Conservation (phyloP, 2,329 filamentous ascomycete species). For the Beauveria medogensis region DNA sequence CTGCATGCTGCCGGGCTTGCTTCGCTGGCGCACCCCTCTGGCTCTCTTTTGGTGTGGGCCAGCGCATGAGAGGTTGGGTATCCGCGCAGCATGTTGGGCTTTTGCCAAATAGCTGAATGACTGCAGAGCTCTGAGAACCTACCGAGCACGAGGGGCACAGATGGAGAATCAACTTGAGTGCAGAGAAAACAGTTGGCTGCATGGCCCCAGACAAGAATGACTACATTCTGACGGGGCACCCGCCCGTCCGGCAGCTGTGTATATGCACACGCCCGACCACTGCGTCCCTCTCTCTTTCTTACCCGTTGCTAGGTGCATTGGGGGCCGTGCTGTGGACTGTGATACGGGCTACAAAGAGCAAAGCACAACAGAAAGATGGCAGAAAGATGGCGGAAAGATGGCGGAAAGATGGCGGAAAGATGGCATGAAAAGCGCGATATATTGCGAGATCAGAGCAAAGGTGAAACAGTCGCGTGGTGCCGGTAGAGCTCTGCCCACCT, state of each 20-base stretch:
- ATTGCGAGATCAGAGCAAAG: background rate
- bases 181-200: background rate
- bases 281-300: background rate
- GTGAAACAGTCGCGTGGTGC: background rate
- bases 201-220: background rate
- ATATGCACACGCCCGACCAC: conserved; percentile 8
- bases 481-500: background rate
- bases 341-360: background rate
- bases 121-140: background rate
- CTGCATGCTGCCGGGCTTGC: conserved; percentile 1
- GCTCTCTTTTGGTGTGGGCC: background rate
- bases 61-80: conserved; percentile 7
- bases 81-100: conserved; percentile 4
- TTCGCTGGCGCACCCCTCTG: background rate
- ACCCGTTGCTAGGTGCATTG: background rate
- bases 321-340: background rate
- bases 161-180: background rate
- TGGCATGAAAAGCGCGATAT: background rate
- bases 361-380: background rate
- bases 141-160: conserved; percentile 1
- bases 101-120: background rate
- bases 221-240: background rate
- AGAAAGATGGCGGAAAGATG: no score
- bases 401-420: background rate
- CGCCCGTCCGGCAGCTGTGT: background rate